phyloP scores from a whole-genome alignment of 2,329 filamentous ascomycete species.

The Xenoacremonium recifei region DNA sequence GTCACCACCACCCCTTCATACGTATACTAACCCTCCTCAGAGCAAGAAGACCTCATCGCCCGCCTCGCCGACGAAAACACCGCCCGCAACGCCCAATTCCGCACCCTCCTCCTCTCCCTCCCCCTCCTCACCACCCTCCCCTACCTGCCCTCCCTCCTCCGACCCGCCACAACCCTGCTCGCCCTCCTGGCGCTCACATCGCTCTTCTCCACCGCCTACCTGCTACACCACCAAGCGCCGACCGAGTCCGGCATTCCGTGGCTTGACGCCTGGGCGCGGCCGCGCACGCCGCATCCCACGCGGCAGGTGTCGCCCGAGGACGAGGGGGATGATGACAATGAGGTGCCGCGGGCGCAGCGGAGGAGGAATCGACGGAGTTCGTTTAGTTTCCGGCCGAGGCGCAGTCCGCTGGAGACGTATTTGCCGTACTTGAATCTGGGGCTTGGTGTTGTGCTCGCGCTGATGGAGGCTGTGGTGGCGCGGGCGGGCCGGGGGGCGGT shows the following conservation, averaged over 20 bases:
- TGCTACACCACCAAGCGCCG: slow-evolving; percentile 56
- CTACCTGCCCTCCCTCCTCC: slow-evolving; percentile 43
- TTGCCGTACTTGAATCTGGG: slow-evolving; percentile 60
- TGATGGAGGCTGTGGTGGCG: slow-evolving; percentile 41
- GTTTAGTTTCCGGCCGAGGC: slow-evolving; percentile 19
- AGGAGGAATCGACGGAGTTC: slow-evolving; percentile 15
- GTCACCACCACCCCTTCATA: not conserved
- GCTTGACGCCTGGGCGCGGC: slow-evolving; percentile 46
- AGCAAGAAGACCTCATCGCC: slow-evolving; percentile 64
- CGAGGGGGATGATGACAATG: slow-evolving; percentile 17
- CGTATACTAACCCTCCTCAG: slow-evolving; percentile 28
- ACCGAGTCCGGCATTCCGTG: slow-evolving; percentile 50
- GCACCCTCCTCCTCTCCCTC: slow-evolving; percentile 57
- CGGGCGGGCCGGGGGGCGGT: slow-evolving; percentile 31
- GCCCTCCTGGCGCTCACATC: slow-evolving; percentile 61
- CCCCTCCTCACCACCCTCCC: slow-evolving; percentile 55
- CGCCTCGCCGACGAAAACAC: slow-evolving; percentile 55
- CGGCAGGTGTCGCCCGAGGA: slow-evolving; percentile 16
- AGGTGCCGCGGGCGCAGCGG: slow-evolving; percentile 11
- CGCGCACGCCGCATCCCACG: slow-evolving; percentile 22
- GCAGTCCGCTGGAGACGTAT: slow-evolving; percentile 52
- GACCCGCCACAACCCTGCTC: slow-evolving; percentile 38
- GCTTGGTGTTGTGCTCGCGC: slow-evolving; percentile 51
- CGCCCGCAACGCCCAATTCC: slow-evolving; percentile 57
- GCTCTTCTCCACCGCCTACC: slow-evolving; percentile 60